A percentile compares a stretch with the other conserved stretches of the same genome.
Evolutionary conservation across 2,329 filamentous ascomycete species (phyloP).

Genomic region (Colletotrichum cordylinicola): DNA sequence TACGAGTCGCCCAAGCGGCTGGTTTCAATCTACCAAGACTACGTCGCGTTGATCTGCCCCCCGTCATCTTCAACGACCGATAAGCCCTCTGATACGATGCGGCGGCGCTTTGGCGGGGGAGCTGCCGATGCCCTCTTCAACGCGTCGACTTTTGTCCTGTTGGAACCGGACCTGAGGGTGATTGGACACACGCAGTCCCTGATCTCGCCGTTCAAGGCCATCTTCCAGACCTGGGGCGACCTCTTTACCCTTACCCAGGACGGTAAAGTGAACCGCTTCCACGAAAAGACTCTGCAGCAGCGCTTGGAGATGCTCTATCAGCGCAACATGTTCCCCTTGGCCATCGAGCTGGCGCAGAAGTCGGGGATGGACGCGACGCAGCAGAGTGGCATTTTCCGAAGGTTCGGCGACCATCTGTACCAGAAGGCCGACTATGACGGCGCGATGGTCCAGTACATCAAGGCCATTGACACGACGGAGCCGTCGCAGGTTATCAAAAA

Average conservation of each 20-base stretch:
- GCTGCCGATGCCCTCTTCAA: slow-evolving; percentile 81
- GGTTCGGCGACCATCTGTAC: slow-evolving; percentile 93
- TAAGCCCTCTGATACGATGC: slow-evolving; percentile 63
- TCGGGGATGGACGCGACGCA: slow-evolving; percentile 79
- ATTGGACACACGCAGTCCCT: slow-evolving; percentile 89
- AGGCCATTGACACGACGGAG: slow-evolving; percentile 94
- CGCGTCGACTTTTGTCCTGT: slow-evolving; percentile 84
- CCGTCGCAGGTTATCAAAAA: slow-evolving; percentile 96
- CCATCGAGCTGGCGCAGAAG: slow-evolving; percentile 92
- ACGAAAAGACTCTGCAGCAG: slow-evolving; percentile 89
- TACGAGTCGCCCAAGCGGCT: slow-evolving; percentile 91
- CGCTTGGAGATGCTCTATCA: slow-evolving; percentile 94
- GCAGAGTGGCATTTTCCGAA: slow-evolving; percentile 90
- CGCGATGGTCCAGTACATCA: slow-evolving; percentile 98
- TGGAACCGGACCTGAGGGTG: slow-evolving; percentile 92
- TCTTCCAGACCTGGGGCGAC: slow-evolving; percentile 90
- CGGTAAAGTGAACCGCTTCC: slow-evolving; percentile 89
- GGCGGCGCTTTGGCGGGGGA: slow-evolving; percentile 72
- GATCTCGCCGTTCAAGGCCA: slow-evolving; percentile 76
- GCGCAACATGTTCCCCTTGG: slow-evolving; percentile 88
- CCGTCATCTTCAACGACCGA: slow-evolving; percentile 61
- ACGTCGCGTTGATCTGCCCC: slow-evolving; percentile 86
- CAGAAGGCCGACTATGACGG: slow-evolving; percentile 96
- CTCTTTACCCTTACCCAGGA: slow-evolving; percentile 90
- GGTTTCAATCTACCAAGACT: slow-evolving; percentile 81